Evolutionary conservation across 2,329 filamentous ascomycete species (phyloP), one percentile per base, ranked within the genome.

Genomic region (Parastagonospora avenae): DNA sequence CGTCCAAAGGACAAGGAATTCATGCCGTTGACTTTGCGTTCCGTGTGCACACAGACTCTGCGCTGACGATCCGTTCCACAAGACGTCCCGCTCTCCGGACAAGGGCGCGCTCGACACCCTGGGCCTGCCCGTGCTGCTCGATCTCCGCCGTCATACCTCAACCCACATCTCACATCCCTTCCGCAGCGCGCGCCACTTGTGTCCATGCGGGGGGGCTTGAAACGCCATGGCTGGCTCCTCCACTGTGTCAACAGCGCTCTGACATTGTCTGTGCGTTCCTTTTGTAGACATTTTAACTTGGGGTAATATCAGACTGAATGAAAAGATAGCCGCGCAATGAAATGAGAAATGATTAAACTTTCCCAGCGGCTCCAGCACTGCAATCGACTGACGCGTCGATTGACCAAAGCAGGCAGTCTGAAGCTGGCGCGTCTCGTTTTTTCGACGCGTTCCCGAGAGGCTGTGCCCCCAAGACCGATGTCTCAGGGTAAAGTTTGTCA

Each of bases 161-260:
- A 19, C 60, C 50, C 42, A 59, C 63, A 67, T 70, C 66, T 64
- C 61, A 65, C 68, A 71, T 71, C 63, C 67, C 66, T 67, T 68
- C 69, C 66, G 62, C 61, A 64, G 47, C 66, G 60, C 54, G 62
- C 68, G 64, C 64, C 66, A 64, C 68, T 24, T 56, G 49, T 52
- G 50, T 57, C 63, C 54, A 58, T 57, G 62, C 60, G 41, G 46
- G 53, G 60, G 53, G 54, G 19, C 59, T 60, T 63, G 65, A 69
- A 66, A 68, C 68, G 67, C 67, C 65, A 66, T 68, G 62, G 49
- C 68, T 57, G 56, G 59, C 57, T 54, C 54, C 59, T 50, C 56
- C 49, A 50, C 54, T 49, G 40, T 55, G 46, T 42, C 39, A 54
- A 51, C 39, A 45, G 42, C 58, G 51, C 29, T 47, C 14, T 42